These are phyloP conservation scores for Candida koratica DNA, from an alignment of 805 yeast genomes.

Conservation along the genomic window DNA sequence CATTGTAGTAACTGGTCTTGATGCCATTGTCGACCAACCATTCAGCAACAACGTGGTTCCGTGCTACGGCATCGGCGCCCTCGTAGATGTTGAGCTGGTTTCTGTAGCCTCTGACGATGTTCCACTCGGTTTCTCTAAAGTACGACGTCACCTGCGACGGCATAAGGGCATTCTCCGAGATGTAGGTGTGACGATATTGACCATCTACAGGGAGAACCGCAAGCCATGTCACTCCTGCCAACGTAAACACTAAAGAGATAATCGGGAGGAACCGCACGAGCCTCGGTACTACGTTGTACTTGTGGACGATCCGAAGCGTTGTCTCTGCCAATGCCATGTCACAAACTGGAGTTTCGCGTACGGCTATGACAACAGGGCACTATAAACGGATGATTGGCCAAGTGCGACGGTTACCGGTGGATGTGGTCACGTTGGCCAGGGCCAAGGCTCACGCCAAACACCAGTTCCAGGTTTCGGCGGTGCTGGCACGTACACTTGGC, in stretches of 20 bases:
- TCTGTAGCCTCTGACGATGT: conserved; percentile 79
- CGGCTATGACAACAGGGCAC: neutral
- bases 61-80: conserved; percentile 21
- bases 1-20: conserved; percentile 44
- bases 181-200: conserved; percentile 76
- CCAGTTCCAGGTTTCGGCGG: conserved; percentile 8
- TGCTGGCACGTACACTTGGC: conserved; percentile 9
- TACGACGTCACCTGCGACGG: conserved; percentile 94
- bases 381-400: conserved; percentile 25
- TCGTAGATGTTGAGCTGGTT: conserved; percentile 47
- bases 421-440: conserved; percentile 10
- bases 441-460: conserved; percentile 12
- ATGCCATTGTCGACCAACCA: conserved; percentile 74
- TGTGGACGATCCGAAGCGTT: conserved; percentile 35
- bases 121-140: conserved; percentile 94
- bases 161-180: conserved; percentile 93
- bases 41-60: conserved; percentile 44
- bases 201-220: conserved; percentile 72
- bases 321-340: conserved; percentile 45
- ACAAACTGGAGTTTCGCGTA: conserved; percentile 1
- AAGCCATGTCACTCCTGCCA: conserved; percentile 43
- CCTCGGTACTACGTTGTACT: conserved; percentile 38
- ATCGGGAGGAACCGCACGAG: conserved; percentile 30
- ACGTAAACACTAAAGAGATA: conserved; percentile 31
- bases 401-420: conserved; percentile 31